Base-by-base conservation (phyloP, 768 basidiomycete genomes). In the Lactarius deliciosus region DNA sequence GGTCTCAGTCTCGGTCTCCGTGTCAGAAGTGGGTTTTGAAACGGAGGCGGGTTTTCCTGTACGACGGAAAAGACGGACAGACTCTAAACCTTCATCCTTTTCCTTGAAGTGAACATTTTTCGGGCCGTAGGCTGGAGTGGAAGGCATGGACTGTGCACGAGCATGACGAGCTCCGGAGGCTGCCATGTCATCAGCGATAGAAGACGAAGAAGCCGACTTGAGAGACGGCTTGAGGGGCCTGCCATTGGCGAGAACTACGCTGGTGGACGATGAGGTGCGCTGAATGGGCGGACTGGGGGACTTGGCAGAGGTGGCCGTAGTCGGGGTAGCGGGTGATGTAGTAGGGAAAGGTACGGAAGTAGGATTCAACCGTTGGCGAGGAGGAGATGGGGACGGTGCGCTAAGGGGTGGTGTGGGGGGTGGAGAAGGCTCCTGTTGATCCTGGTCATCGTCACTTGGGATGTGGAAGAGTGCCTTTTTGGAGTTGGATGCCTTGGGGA, bases 101-200 rank as follows among this genome's bases (percentile, higher is more conserved):
- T 83, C 81, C 0, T 85, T 81, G 72, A 98, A 98, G 74, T 96
- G 95, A 0, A 98, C 96, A 60, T 86, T 89, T 79, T 96, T 96
- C 1, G 84, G 85, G 15, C 81, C 79, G 34, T 66, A 69, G 2
- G 38, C 61, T 0, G 84, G 90, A 0, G 88, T 86, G 1, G 84
- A 76, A 0, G 94, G 91, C 36, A 84, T 86, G 9, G 88, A 89
- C 74, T 75, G 80, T 32, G 80, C 76, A 69, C 77, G 79, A 78
- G 60, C 70, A 69, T 72, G 77, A 75, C 64, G 69, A 59, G 70
- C 69, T 53, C 63, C 63, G 64, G 69, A 69, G 28, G 69, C 75
- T 74, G 60, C 72, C 71, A 63, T 77, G 74, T 72, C 69, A 60
- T 77, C 78, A 53, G 79, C 75, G 60, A 85, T 82, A 53, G 83